phyloP scores from a whole-genome alignment of 2,329 filamentous ascomycete genomes.

The Lecanoromycetidae sp. region DNA sequence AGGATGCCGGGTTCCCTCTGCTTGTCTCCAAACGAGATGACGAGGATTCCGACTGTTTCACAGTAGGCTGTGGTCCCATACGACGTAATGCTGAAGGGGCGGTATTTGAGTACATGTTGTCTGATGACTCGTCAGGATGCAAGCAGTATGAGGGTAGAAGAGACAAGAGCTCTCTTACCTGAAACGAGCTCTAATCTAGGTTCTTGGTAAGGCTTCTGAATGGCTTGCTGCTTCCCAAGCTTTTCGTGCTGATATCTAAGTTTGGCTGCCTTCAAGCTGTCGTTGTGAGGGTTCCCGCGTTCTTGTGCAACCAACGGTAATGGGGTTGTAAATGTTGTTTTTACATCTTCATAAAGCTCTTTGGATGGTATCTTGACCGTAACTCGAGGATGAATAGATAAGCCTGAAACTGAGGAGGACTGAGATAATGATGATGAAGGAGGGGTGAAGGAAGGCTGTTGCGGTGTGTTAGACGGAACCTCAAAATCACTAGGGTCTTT shows the following conservation, averaged over 20 bases:
- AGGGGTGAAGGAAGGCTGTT: slow-evolving; percentile 1
- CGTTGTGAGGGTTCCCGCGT: not conserved
- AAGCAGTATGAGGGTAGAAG: too few species aligned
- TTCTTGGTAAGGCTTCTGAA: not conserved
- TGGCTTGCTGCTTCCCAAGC: not conserved
- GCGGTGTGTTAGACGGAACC: not conserved
- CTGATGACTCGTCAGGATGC: not conserved
- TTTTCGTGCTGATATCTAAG: not conserved
- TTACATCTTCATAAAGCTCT: not conserved
- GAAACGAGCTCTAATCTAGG: not conserved
- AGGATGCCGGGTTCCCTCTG: too few species aligned
- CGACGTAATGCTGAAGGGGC: not conserved
- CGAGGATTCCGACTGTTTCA: too few species aligned
- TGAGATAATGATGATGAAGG: not conserved
- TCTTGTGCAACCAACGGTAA: not conserved
- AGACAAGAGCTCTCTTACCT: not conserved
- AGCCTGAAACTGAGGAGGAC: not conserved
- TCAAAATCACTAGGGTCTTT: slow-evolving; percentile 1
- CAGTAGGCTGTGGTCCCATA: not conserved
- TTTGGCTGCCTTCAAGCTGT: not conserved
- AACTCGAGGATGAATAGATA: not conserved
- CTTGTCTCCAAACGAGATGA: too few species aligned
- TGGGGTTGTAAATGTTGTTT: not conserved
- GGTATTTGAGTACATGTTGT: not conserved
- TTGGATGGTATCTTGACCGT: not conserved